These are phyloP conservation scores for Glycyrrhiza uralensis DNA, from an alignment of 306 rosid species.

Conservation along the genomic window DNA sequence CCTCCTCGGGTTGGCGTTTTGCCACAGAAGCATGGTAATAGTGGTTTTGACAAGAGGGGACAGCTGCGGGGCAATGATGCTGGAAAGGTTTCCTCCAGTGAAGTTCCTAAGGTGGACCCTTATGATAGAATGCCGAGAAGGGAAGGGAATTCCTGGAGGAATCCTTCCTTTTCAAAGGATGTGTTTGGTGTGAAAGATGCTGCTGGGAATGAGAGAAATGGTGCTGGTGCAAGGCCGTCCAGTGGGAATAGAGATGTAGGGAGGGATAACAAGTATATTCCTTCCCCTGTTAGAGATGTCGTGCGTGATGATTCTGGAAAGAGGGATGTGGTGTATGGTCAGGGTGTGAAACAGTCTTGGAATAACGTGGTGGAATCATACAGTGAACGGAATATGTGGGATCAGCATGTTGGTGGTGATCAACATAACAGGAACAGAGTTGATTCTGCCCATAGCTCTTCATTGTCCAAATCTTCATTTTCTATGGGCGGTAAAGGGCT, in stretches of 20 bases:
- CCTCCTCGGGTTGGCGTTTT: constrained; percentile 64
- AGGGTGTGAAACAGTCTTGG: constrained; percentile 71
- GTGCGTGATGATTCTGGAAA: constrained; percentile 51
- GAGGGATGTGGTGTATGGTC: constrained; percentile 60
- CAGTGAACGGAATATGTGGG: constrained; percentile 41
- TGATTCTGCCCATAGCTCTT: constrained; percentile 48
- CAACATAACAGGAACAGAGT: constrained; percentile 53
- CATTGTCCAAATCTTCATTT: constrained; percentile 51
- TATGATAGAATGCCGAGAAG: constrained; percentile 51
- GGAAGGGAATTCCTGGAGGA: constrained; percentile 72
- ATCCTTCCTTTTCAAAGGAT: constrained; percentile 47
- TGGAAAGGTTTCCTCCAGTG: constrained; percentile 65
- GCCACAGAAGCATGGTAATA: constrained; percentile 57
- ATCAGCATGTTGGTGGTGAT: constrained; percentile 46
- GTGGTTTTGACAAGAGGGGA: constrained; percentile 58
- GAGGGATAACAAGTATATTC: constrained; percentile 51
- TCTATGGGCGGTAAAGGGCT: constrained; percentile 59
- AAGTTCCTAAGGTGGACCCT: constrained; percentile 60
- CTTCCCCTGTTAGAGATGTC: constrained; percentile 45
- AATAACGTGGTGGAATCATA: constrained; percentile 43
- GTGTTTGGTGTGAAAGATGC: constrained; percentile 42
- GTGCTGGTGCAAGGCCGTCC: constrained; percentile 41
- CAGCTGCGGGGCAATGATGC: constrained; percentile 64
- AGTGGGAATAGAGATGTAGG: constrained; percentile 43
- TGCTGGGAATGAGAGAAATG: constrained; percentile 52